Base-by-base conservation (phyloP, 225 moss, liverwort and hornwort species). In the Antitrichia curtipendula region DNA sequence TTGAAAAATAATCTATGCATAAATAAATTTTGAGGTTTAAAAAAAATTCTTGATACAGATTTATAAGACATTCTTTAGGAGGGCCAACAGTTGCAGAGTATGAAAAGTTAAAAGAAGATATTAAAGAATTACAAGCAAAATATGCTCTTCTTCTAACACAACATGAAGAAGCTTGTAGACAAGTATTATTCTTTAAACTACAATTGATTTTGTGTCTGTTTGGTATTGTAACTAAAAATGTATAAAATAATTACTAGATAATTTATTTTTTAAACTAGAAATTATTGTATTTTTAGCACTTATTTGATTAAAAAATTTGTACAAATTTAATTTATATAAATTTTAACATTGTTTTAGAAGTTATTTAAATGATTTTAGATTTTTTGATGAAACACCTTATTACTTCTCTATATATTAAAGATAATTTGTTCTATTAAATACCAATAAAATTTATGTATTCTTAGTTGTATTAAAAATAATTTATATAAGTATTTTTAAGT, bases 141-240 rank as follows among this genome's bases (percentile, higher is more conserved):
- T 95, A 94, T 84, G 89, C 90, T 53, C 75, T 94, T 47, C 93
- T 98, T 57, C 58, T 95, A 8, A 76, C 61, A 49, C 96, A 97
- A 90, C 95, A 98, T 64, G 93, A 97, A 89, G 96, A 95, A 91
- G 94, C 95, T 84, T 94, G 93, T 31, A 89, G 86, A 91, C 95
- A 98, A 86, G 97, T 97, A 84, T 49, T 22, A 27, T 25, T 10
- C 19, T 23, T 52, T 5, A 4, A 77, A 29, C 16, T 16, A 54
- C 4, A 32, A 2, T 2, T 10, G 2, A 14, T 4, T 15, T 60
- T 14, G 6, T 8, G 6, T 60, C 7, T 40, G 0, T 53, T 61
- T 76, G 3, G 3, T 38, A 40, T 15, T 32, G 1, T 22, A 49
- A 3, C 0, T 6, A 18, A 8, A 31, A n/a, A 23, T 12, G 1